A percentile compares a stretch with the other conserved stretches of the same genome.
phyloP scores from a whole-genome alignment of 176 grass and related monocot genomes.

The Puya raimondii region DNA sequence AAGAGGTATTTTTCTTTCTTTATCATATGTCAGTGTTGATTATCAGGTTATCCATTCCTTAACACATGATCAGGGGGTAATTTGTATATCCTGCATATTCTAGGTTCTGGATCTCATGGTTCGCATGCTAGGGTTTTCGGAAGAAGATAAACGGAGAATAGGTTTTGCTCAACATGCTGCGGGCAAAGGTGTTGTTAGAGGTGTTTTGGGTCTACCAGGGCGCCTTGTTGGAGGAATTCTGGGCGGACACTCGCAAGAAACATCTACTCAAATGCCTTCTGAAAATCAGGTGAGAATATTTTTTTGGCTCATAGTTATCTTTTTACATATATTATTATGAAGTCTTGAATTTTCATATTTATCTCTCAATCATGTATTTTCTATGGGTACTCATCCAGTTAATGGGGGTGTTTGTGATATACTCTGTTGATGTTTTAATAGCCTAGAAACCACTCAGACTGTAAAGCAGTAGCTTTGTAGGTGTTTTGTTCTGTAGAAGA shows the following conservation, averaged over 20 bases:
- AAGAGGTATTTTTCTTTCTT: constrained; percentile 57
- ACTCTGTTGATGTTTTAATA: too few species aligned
- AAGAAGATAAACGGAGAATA: constrained; percentile 91
- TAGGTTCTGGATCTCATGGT: constrained; percentile 93
- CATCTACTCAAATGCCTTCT: constrained; percentile 40
- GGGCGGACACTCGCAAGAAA: constrained; percentile 36
- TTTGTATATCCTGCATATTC: not conserved
- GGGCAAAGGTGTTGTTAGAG: constrained; percentile 68
- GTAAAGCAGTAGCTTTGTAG: too few species aligned
- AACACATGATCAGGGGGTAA: not conserved
- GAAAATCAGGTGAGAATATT: constrained; percentile 50
- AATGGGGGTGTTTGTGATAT: too few species aligned
- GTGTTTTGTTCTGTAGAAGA: too few species aligned
- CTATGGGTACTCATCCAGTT: too few species aligned
- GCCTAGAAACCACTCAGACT: too few species aligned
- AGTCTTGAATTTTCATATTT: not conserved
- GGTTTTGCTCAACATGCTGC: constrained; percentile 68
- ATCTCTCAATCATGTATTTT: too few species aligned
- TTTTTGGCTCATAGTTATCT: not conserved
- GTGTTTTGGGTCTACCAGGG: constrained; percentile 75
- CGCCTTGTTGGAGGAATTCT: constrained; percentile 73
- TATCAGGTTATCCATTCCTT: constrained; percentile 5
- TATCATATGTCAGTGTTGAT: not conserved
- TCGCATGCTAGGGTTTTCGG: constrained; percentile 92
- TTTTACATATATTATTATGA: not conserved